phyloP scores from a whole-genome alignment of 192 early-diverging fungal genomes.

The Backusella psychrophila region DNA sequence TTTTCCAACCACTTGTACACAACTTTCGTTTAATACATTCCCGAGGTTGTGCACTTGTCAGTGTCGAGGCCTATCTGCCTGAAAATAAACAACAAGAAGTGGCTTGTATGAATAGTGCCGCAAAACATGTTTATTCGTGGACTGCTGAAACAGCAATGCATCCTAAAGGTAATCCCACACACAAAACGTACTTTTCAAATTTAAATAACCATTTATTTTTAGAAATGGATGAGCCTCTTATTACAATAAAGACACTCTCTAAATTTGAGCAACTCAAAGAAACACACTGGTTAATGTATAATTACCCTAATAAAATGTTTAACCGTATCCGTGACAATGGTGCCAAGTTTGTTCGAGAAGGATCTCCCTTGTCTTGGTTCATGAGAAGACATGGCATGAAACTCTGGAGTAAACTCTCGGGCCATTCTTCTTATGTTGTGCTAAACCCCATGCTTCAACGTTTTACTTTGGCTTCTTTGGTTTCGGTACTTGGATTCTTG shows the following conservation, averaged over 20 bases:
- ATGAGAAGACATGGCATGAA: background rate
- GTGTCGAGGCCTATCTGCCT: conserved; percentile 76
- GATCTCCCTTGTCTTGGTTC: background rate
- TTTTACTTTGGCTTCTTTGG: background rate
- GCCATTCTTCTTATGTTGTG: conserved; percentile 10
- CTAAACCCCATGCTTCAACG: conserved; percentile 4
- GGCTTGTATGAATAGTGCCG: conserved; percentile 83
- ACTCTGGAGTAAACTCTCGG: conserved; percentile 11
- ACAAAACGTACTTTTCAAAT: background rate
- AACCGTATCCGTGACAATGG: background rate
- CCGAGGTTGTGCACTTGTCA: conserved; percentile 78
- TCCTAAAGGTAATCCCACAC: background rate
- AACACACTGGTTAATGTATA: conserved; percentile 15
- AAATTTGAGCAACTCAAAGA: conserved; percentile 5
- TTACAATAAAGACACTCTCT: background rate
- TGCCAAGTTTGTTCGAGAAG: background rate
- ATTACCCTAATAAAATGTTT: conserved; percentile 9
- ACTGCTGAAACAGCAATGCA: conserved; percentile 52
- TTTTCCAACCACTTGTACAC: conserved; percentile 56
- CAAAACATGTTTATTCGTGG: conserved; percentile 67
- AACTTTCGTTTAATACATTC: conserved; percentile 76
- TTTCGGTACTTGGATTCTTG: background rate
- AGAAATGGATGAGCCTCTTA: background rate
- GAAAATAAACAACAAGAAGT: conserved; percentile 91
- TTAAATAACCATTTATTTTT: background rate